A percentile compares a stretch with the other conserved stretches of the same genome.
Evolutionary conservation across 257 asterid genomes (phyloP).

Genomic region (Penstemon barbatus): DNA sequence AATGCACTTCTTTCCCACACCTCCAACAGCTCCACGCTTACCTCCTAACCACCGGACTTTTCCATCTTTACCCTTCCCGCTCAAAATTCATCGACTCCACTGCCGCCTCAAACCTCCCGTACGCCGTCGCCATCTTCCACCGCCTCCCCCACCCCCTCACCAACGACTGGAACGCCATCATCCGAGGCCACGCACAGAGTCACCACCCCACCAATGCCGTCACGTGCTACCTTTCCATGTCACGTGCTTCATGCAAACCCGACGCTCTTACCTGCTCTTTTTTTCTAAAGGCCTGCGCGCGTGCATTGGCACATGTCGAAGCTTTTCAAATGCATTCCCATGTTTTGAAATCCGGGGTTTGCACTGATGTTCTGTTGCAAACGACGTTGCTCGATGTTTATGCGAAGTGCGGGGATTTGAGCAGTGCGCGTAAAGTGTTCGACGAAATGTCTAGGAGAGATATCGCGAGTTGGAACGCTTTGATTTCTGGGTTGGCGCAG

Average conservation of each 20-base stretch:
- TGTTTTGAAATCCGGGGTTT: conserved; percentile 52
- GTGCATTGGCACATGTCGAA: conserved; percentile 59
- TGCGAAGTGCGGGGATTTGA: conserved; percentile 67
- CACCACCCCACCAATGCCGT: conserved; percentile 61
- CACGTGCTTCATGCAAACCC: conserved; percentile 59
- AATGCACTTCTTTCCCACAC: conserved; percentile 50
- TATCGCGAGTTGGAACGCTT: conserved; percentile 88
- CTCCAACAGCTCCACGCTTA: conserved; percentile 75
- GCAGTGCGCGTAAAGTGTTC: conserved; percentile 53
- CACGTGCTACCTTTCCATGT: conserved; percentile 59
- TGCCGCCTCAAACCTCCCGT: conserved; percentile 54
- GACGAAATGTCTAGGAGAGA: conserved; percentile 74
- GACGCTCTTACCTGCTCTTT: conserved; percentile 95
- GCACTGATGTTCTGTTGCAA: conserved; percentile 59
- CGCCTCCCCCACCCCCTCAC: conserved; percentile 52
- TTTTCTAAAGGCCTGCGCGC: conserved; percentile 87
- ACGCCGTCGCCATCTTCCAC: conserved; percentile 62
- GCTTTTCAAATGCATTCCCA: conserved; percentile 61
- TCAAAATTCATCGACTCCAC: conserved; percentile 70
- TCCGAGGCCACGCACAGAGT: conserved; percentile 93
- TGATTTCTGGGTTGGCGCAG: conserved; percentile 86
- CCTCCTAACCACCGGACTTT: conserved; percentile 65
- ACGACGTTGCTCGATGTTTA: conserved; percentile 80
- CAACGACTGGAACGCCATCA: conserved; percentile 92
- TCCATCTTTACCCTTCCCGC: conserved; percentile 53